phyloP scores from a whole-genome alignment of 192 early-diverging fungal species.

The Rhizoclosmatium sp. region DNA sequence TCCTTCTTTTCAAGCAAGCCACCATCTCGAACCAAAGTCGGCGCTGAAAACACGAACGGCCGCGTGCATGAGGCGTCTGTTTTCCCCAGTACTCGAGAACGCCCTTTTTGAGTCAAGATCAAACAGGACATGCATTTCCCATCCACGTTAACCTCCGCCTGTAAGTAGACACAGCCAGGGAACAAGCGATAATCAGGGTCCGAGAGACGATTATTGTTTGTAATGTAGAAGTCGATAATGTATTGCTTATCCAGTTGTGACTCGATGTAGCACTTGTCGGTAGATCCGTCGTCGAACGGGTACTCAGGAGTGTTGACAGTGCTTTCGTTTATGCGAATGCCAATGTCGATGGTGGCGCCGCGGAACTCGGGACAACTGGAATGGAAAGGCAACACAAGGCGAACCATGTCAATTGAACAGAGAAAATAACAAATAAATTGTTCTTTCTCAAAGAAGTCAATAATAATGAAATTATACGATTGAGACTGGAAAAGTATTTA shows the following conservation, averaged over 20 bases:
- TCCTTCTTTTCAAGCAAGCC: neutral
- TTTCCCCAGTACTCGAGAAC: neutral
- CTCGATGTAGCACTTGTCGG: neutral
- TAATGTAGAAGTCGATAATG: neutral
- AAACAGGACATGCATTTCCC: neutral
- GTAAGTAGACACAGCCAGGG: neutral
- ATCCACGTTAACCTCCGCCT: neutral
- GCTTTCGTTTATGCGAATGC: neutral
- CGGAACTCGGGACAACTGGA: neutral
- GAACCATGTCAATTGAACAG: too few relatives aligned
- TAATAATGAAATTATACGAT: too few relatives aligned
- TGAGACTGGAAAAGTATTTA: too few relatives aligned
- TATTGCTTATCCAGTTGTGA: neutral
- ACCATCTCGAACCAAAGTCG: neutral
- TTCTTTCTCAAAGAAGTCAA: too few relatives aligned
- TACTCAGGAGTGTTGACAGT: neutral
- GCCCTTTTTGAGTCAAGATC: neutral
- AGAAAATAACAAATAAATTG: too few relatives aligned
- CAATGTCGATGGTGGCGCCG: neutral
- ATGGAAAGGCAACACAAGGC: neutral
- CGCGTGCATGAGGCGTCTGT: neutral
- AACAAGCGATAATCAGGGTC: neutral
- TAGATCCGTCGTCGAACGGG: neutral
- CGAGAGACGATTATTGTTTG: neutral
- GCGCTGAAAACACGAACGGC: conserved; percentile 3